Evolutionary conservation across 305 asterid genomes (phyloP).

Genomic region (Salvia sclarea): DNA sequence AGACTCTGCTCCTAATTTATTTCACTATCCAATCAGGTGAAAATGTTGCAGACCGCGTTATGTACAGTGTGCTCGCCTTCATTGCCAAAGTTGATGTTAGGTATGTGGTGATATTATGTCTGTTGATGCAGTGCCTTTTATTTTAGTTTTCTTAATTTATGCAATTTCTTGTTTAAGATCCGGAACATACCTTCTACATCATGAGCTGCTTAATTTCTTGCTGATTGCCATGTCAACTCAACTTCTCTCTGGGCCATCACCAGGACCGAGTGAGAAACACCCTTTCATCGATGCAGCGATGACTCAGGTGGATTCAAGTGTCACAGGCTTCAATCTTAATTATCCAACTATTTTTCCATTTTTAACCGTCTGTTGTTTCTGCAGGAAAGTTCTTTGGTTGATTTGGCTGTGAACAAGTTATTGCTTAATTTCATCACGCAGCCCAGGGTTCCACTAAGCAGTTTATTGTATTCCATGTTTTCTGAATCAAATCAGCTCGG

Average conservation of each 20-base stretch:
- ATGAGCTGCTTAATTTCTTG: slow-evolving; percentile 82
- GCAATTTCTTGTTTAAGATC: slow-evolving; percentile 41
- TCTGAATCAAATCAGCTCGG: slow-evolving; percentile 70
- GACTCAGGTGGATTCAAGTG: slow-evolving; percentile 60
- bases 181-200: slow-evolving; percentile 71
- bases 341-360: slow-evolving; percentile 4
- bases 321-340: slow-evolving; percentile 18
- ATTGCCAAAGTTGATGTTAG: slow-evolving; percentile 70
- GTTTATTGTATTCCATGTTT: slow-evolving; percentile 55
- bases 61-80: slow-evolving; percentile 63
- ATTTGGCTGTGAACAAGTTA: slow-evolving; percentile 59
- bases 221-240: slow-evolving; percentile 87
- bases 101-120: slow-evolving; percentile 43
- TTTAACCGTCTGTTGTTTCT: slow-evolving; percentile 31
- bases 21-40: slow-evolving; percentile 49
- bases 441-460: slow-evolving; percentile 55
- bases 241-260: slow-evolving; percentile 85
- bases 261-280: slow-evolving; percentile 72
- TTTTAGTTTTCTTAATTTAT: slow-evolving; percentile 33
- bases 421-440: slow-evolving; percentile 61
- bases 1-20: slow-evolving; percentile 23
- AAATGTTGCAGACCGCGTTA: slow-evolving; percentile 52
- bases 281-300: slow-evolving; percentile 85
- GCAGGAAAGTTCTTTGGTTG: slow-evolving; percentile 74
- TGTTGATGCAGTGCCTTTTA: slow-evolving; percentile 29